Evolutionary conservation across 768 basidiomycete genomes (phyloP).

Genomic region (Termitomyces bulborhizus): DNA sequence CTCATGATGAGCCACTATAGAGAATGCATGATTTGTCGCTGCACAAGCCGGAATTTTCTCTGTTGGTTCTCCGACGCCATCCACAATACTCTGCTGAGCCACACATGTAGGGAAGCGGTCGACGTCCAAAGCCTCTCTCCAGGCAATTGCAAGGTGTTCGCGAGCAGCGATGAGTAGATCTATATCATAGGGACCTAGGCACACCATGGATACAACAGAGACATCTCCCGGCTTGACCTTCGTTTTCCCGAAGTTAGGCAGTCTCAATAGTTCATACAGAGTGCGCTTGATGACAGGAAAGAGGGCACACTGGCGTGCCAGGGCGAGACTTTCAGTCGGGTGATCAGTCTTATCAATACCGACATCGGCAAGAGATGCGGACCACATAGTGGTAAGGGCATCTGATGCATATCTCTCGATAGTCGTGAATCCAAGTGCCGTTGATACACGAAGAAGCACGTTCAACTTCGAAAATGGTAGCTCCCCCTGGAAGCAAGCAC

Average conservation of each 20-base stretch:
- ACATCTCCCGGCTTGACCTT: not conserved
- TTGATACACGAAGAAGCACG: conserved; percentile 29
- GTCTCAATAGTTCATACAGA: conserved; percentile 32
- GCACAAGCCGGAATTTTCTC: conserved; percentile 1
- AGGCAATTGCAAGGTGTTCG: conserved; percentile 15
- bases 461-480: conserved; percentile 24
- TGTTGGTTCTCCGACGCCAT: not conserved
- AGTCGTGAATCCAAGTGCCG: conserved; percentile 23
- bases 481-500: conserved; percentile 11
- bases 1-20: conserved; percentile 8
- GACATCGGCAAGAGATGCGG: conserved; percentile 20
- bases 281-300: conserved; percentile 26
- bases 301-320: conserved; percentile 25
- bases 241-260: conserved; percentile 20
- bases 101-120: conserved; percentile 3
- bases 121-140: conserved; percentile 13
- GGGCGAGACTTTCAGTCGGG: conserved; percentile 24
- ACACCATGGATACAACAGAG: not conserved
- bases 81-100: not conserved
- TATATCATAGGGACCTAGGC: conserved; percentile 1
- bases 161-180: conserved; percentile 12
- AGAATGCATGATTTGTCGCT: not conserved
- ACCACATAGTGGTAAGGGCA: conserved; percentile 27
- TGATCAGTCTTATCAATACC: conserved; percentile 11
- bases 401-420: conserved; percentile 23